Evolutionary conservation across 1,284 basidiomycete genomes (phyloP).

Genomic region (Cronartium quercuum): DNA sequence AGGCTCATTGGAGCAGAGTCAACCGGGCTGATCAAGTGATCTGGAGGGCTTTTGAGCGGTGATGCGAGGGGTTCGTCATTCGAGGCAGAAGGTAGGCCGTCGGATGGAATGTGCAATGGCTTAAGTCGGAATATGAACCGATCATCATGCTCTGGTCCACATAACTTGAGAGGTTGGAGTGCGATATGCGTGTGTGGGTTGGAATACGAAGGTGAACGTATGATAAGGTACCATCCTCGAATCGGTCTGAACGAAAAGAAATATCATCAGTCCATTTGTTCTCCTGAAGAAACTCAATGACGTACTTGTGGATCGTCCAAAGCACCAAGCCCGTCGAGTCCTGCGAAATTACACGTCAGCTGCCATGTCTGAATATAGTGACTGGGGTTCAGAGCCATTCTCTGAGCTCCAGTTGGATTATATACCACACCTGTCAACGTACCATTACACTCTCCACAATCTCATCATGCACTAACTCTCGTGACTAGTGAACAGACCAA

Average conservation of each 20-base stretch:
- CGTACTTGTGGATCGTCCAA: slow-evolving; percentile 29
- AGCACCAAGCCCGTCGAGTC: slow-evolving; percentile 21
- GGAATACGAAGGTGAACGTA: slow-evolving; percentile 7
- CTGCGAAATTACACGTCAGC: neutral
- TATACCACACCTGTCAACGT: neutral
- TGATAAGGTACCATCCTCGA: slow-evolving; percentile 32
- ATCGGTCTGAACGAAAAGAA: slow-evolving; percentile 12
- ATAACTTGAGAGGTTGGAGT: neutral
- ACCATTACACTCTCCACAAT: slow-evolving; percentile 28
- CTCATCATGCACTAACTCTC: slow-evolving; percentile 18
- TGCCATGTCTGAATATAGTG: neutral
- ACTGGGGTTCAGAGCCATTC: neutral
- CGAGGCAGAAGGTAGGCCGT: neutral
- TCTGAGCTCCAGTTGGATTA: neutral
- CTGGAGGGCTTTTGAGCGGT: neutral
- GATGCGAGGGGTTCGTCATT: neutral
- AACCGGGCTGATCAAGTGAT: neutral
- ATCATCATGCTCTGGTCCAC: neutral
- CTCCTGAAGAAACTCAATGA: neutral
- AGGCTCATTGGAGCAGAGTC: neutral
- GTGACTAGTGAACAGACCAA: neutral
- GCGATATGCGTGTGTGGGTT: neutral
- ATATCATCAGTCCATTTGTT: neutral
- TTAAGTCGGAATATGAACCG: neutral
- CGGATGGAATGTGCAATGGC: neutral